Percentiles rank a stretch among this genome's conserved stretches.
These are phyloP conservation scores for Calonectria hawksworthii DNA, from an alignment of 2,329 filamentous ascomycete genomes.

Conservation along the genomic window DNA sequence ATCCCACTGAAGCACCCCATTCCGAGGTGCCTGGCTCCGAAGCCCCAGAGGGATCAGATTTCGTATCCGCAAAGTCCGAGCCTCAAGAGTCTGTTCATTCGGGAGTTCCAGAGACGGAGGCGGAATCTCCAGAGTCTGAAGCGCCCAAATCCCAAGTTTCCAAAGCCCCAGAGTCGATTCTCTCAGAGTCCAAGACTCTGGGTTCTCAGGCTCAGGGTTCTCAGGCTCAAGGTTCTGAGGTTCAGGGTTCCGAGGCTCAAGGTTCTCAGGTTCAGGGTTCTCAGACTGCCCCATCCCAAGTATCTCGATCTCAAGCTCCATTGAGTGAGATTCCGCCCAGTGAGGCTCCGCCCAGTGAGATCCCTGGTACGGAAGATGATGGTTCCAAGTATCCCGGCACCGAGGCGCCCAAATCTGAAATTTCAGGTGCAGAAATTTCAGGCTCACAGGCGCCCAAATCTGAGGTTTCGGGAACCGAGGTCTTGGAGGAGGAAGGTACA, in stretches of 20 bases:
- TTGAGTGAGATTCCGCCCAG: neutral
- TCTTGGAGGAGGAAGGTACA: neutral
- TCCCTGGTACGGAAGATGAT: neutral
- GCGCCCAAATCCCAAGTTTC: slow-evolving; percentile 17
- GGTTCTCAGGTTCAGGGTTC: neutral
- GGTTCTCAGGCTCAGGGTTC: slow-evolving; percentile 16
- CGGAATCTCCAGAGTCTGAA: neutral
- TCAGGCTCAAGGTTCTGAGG: neutral
- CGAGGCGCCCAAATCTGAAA: slow-evolving; percentile 29
- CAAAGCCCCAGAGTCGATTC: slow-evolving; percentile 16
- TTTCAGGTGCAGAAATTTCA: neutral
- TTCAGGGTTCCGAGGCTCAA: slow-evolving; percentile 8
- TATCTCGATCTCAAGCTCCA: neutral
- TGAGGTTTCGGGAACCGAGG: slow-evolving; percentile 17
- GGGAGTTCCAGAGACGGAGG: neutral
- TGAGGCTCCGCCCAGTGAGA: slow-evolving; percentile 17
- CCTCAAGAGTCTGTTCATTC: neutral
- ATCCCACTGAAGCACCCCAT: neutral
- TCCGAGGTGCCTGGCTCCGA: slow-evolving; percentile 19
- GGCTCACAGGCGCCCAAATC: slow-evolving; percentile 17
- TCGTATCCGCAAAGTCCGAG: slow-evolving; percentile 31
- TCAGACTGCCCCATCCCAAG: neutral
- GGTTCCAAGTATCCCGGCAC: slow-evolving; percentile 19
- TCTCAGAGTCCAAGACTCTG: neutral
- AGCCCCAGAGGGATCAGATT: slow-evolving; percentile 44